Evolutionary conservation across 2,329 filamentous ascomycete species (phyloP), one percentile per base, ranked within the genome.

Genomic region (Calonectria multiphialidica): DNA sequence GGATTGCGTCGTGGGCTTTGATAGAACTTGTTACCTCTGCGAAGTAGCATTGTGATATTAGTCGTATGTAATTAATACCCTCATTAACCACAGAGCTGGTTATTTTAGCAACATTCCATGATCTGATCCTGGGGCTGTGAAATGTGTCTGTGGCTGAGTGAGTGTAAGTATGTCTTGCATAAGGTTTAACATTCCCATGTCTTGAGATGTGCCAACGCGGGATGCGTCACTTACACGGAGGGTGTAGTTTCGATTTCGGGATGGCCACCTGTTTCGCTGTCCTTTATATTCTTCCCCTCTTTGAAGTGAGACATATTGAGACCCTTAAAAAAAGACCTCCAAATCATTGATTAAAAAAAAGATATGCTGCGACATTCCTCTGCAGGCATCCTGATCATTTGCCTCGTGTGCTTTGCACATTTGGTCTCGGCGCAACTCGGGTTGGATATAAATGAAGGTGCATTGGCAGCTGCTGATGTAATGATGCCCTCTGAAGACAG

Each of bases 11-110:
- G 13, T 40, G 35, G 53, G 40, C 33, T 59, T 37, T 37, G 33
- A 59, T 59, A 23, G 37, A 59, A 15, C 21, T 59, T 59, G 53
- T 33, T 59, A 23, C 33, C 33, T 59, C 53, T 59, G 53, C 53
- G 53, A 59, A 18, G 53, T 25, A 28, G 33, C 53, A 59, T 40
- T 8, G n/a, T 18, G 35, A 37, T 59, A 37, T 59, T 59, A 59
- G 35, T 59, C 33, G 33, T 59, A 59, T 59, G 37, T 59, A 59
- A 59, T 59, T 59, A 59, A 40, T 40, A 59, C 53, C 28, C 53
- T 59, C 53, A 5, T 37, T 42, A 59, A n/a, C n/a, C n/a, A n/a
- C 40, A 40, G 42, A 47, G 61, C 42, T 25, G 61, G 42, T 33
- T 28, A 35, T 47, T 47, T 33, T 21, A 64, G n/a, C 21, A 33